These are phyloP conservation scores for Cryoendolithus antarcticus DNA, from an alignment of 2,329 filamentous ascomycete species.

Conservation along the genomic window DNA sequence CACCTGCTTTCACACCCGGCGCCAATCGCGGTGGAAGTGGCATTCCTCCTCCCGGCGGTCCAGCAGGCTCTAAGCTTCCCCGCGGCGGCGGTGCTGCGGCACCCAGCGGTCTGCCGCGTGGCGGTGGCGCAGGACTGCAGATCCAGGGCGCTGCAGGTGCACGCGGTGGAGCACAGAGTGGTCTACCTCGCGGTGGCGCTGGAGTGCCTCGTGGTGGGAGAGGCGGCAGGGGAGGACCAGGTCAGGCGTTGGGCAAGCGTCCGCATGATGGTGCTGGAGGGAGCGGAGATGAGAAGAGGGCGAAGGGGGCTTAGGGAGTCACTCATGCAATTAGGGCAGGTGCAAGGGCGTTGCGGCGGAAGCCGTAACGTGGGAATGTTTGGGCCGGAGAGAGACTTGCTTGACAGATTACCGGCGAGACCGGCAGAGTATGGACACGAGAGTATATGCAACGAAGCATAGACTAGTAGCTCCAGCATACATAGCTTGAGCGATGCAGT, in stretches of 20 bases:
- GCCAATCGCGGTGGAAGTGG: slow-evolving; percentile 8
- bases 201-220: slow-evolving; percentile 7
- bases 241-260: slow-evolving; percentile 17
- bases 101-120: slow-evolving; percentile 10
- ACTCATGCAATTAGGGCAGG: too few species aligned
- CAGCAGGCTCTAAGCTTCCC: slow-evolving; percentile 13
- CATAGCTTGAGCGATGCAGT: too few species aligned
- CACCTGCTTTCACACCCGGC: slow-evolving; percentile 8
- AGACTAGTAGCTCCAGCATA: too few species aligned
- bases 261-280: slow-evolving; percentile 17
- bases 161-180: slow-evolving; percentile 2
- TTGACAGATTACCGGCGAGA: too few species aligned
- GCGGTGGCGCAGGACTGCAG: slow-evolving; percentile 5
- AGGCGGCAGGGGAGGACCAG: slow-evolving; percentile 14
- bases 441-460: too few species aligned
- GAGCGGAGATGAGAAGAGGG: too few species aligned
- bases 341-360: too few species aligned
- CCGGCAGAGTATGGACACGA: too few species aligned
- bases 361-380: too few species aligned
- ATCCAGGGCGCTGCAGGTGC: slow-evolving; percentile 2
- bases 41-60: slow-evolving; percentile 10
- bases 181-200: slow-evolving; percentile 6
- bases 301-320: too few species aligned
- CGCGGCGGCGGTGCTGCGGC: slow-evolving; percentile 11
- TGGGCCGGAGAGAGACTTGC: too few species aligned